Evolutionary conservation across 805 yeast genomes (phyloP).

Genomic region (Wickerhamiella siamensis): DNA sequence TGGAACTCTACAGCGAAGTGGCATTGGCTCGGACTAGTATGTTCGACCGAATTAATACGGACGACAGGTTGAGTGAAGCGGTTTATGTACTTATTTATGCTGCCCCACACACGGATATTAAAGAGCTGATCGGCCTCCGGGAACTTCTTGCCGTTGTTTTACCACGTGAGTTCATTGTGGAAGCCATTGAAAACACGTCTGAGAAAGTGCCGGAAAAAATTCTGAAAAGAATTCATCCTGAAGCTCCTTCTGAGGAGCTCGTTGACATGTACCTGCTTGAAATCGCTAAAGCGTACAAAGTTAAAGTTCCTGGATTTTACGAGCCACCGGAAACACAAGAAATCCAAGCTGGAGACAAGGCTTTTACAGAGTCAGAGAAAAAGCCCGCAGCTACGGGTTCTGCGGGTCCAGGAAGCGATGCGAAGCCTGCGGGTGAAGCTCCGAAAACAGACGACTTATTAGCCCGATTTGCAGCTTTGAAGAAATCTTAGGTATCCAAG

Average conservation of each 20-base stretch:
- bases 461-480: constrained; percentile 18
- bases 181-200: constrained; percentile 38
- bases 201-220: constrained; percentile 55
- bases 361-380: background rate
- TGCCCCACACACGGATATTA: constrained; percentile 59
- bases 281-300: constrained; percentile 67
- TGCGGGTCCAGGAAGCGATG: constrained; percentile 2
- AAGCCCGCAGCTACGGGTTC: background rate
- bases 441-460: constrained; percentile 16
- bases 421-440: constrained; percentile 19
- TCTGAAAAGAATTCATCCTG: constrained; percentile 43
- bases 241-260: constrained; percentile 50
- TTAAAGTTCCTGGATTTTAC: constrained; percentile 46
- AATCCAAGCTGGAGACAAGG: constrained; percentile 16
- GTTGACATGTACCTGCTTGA: constrained; percentile 61
- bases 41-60: constrained; percentile 26
- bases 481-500: constrained; percentile 2
- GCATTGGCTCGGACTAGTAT: constrained; percentile 59
- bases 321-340: constrained; percentile 22
- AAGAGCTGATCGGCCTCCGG: constrained; percentile 46
- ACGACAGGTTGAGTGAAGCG: constrained; percentile 45
- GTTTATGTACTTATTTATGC: constrained; percentile 54
- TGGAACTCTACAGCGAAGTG: constrained; percentile 73
- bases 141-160: constrained; percentile 49
- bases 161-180: constrained; percentile 51